Evolutionary conservation across 352 stramenopile species (phyloP).

Genomic region (Phytopythium boreale): DNA sequence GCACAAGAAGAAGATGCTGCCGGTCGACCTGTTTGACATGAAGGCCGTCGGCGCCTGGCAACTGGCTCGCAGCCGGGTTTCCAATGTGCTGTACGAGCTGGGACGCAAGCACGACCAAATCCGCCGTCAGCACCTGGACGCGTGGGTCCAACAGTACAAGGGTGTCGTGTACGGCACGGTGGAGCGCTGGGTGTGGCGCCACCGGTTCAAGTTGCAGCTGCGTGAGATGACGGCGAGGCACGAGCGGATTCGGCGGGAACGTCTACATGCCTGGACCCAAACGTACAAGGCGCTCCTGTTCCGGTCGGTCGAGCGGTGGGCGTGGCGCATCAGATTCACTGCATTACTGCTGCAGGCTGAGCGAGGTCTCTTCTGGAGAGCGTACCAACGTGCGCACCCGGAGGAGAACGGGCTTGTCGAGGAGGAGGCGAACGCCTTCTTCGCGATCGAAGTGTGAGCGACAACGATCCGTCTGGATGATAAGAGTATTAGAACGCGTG

Average conservation of each 20-base stretch:
- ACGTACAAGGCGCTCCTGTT: background rate
- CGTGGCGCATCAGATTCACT: background rate
- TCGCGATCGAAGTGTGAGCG: background rate
- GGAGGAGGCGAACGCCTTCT: conserved; percentile 14
- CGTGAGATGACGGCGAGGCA: too few relatives aligned
- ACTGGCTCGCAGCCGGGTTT: background rate
- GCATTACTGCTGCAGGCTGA: too few relatives aligned
- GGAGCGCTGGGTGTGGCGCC: conserved; percentile 10
- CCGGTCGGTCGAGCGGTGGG: background rate
- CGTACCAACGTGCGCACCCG: conserved; percentile 14
- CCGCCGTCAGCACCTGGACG: conserved; percentile 3
- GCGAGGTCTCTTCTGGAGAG: too few relatives aligned
- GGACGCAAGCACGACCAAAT: background rate
- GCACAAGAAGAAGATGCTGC: conserved; percentile 19
- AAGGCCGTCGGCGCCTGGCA: conserved; percentile 12
- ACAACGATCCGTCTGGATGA: too few relatives aligned
- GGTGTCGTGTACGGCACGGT: conserved; percentile 5
- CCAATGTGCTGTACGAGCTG: conserved; percentile 4
- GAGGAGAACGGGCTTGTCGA: conserved; percentile 10
- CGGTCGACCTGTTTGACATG: conserved; percentile 32
- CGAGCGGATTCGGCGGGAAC: too few relatives aligned
- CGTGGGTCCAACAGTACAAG: conserved; percentile 8
- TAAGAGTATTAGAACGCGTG: too few relatives aligned
- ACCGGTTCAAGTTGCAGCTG: conserved; percentile 19
- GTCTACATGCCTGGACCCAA: background rate